Base-by-base conservation (phyloP, 2,329 filamentous ascomycete genomes). In the Trichophyton equinum region DNA sequence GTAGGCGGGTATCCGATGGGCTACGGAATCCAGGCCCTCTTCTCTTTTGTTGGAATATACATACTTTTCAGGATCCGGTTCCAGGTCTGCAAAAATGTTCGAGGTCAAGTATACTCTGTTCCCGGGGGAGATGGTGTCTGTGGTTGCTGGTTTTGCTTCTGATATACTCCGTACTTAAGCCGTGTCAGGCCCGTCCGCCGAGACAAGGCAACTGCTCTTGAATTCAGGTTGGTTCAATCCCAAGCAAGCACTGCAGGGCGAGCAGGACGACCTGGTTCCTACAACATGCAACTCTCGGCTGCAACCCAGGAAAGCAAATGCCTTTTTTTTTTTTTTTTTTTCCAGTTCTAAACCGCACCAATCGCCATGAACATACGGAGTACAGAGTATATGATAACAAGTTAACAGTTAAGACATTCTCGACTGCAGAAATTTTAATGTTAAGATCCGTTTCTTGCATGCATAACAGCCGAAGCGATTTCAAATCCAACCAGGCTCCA, bases 371-470 rank as follows among this genome's bases (percentile, higher is more conserved):
- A 13, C 33, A 38, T 13, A 38, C 18, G 1, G 18, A 18, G 18
- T 18, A 38, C 18, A 18, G 18, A 18, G 18, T 18, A 38, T 9
- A 30, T 13, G 20, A 9, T 13, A 13, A 51, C 20, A 25, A 8
- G 9, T 20, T 49, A 20, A 22, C 20, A 20, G 6, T 51, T 11
- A 51, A n/a, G 22, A 13, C 13, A 51, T 11, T 15, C 11, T 15
- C 46, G 8, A 6, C 22, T 51, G 46, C 46, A 51, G 20, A 38
- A 49, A 27, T 51, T 30, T 51, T 51, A 51, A 51, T 51, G 22
- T 51, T 51, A 51, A 51, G 46, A 51, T 51, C 46, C 46, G 46
- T 51, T 51, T 51, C 46, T 51, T 51, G 46, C 46, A 51, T 51
- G 46, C 46, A 51, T 44, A 25, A 25, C 44, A 11, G 46, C 20